phyloP scores from a whole-genome alignment of 106 monocot genomes.

The Acorus gramineus region DNA sequence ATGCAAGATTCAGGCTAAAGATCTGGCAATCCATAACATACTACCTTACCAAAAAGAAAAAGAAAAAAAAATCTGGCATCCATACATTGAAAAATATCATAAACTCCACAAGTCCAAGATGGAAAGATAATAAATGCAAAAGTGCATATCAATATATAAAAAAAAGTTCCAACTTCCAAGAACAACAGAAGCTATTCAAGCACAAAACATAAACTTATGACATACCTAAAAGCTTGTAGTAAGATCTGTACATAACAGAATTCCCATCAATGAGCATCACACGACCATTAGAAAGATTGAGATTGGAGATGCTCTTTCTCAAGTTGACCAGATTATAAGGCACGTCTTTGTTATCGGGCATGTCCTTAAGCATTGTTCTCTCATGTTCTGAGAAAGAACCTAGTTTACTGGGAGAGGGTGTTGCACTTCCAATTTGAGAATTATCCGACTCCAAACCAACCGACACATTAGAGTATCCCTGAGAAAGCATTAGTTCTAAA shows the following conservation, averaged over 20 bases:
- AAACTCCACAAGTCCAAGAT: no score
- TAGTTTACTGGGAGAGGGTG: neutral
- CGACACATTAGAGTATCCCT: constrained; percentile 21
- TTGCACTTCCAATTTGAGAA: neutral
- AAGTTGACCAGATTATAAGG: constrained; percentile 7
- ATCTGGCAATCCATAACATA: no score
- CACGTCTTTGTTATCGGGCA: neutral
- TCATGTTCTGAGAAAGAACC: constrained; percentile 4
- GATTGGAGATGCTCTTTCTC: neutral
- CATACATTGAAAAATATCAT: no score
- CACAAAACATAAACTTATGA: neutral
- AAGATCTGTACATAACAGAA: constrained; percentile 64
- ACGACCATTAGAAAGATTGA: constrained; percentile 29
- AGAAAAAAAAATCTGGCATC: no score
- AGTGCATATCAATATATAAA: no score
- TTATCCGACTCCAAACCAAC: constrained; percentile 3
- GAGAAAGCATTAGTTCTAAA: neutral
- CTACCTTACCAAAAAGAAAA: no score
- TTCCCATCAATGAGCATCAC: constrained; percentile 75
- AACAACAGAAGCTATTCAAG: neutral
- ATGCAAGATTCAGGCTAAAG: no score
- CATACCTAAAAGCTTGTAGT: constrained; percentile 68
- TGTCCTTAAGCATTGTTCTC: neutral
- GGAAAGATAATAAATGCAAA: no score
- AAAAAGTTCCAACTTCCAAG: no score